Conservation (phyloP, 2,329 filamentous ascomycete genomes). For the Fusarium sp. region DNA sequence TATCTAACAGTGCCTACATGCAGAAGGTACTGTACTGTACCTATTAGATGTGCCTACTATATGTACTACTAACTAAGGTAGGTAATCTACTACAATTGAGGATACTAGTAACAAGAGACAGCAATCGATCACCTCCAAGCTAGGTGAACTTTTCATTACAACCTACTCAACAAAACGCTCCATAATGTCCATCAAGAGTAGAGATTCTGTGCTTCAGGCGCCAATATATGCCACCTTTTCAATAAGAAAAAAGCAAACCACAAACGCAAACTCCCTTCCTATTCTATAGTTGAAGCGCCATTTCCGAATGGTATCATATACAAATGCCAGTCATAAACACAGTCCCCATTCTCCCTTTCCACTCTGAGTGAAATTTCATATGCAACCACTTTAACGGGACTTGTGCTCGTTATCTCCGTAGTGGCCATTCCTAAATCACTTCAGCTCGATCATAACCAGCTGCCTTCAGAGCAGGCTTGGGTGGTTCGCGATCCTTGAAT, state of each 20-base stretch:
- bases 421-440: slow-evolving; percentile 65
- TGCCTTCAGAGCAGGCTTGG: slow-evolving; percentile 74
- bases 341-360: background rate
- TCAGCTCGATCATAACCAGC: slow-evolving; percentile 88
- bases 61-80: too few species aligned
- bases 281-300: slow-evolving; percentile 7
- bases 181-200: slow-evolving; percentile 22
- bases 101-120: too few species aligned
- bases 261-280: background rate
- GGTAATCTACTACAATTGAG: too few species aligned
- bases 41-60: too few species aligned
- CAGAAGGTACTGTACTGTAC: background rate
- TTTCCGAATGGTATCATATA: slow-evolving; percentile 28
- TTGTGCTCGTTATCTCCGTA: background rate
- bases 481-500: slow-evolving; percentile 77
- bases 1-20: slow-evolving; percentile 2
- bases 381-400: background rate
- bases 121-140: too few species aligned
- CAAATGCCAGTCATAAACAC: slow-evolving; percentile 3
- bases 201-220: slow-evolving; percentile 16
- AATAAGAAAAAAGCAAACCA: background rate
- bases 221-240: slow-evolving; percentile 5
- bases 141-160: too few species aligned
- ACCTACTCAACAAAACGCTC: background rate
- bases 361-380: background rate